Evolutionary conservation across 495 filamentous ascomycete species (phyloP).

Genomic region (Rusavskia elegans): DNA sequence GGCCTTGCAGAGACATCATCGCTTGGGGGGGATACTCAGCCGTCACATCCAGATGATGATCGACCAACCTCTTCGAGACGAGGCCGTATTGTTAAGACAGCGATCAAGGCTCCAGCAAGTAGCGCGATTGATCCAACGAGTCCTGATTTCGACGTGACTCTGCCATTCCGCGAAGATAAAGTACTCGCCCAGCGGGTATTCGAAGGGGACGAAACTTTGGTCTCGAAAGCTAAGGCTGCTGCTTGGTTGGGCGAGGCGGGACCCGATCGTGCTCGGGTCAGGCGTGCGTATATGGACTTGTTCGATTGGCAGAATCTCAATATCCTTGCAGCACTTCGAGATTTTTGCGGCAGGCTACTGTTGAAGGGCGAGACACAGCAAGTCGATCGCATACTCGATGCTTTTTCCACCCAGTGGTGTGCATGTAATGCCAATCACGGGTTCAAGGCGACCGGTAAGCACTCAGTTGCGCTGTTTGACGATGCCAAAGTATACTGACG

Average conservation of each 20-base stretch:
- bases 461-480: background rate
- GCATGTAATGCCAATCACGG: slow-evolving; percentile 88
- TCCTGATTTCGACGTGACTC: slow-evolving; percentile 2
- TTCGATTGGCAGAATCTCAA: slow-evolving; percentile 77
- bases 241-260: slow-evolving; percentile 78
- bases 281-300: slow-evolving; percentile 80
- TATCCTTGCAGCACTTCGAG: slow-evolving; percentile 62
- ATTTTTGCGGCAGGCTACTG: slow-evolving; percentile 67
- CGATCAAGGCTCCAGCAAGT: slow-evolving; percentile 5
- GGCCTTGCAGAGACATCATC: slow-evolving; percentile 21
- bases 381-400: slow-evolving; percentile 82
- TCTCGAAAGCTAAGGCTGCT: slow-evolving; percentile 60
- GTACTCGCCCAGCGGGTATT: slow-evolving; percentile 69
- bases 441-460: slow-evolving; percentile 74
- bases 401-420: slow-evolving; percentile 81
- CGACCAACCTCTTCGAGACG: slow-evolving; percentile 25
- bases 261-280: slow-evolving; percentile 42
- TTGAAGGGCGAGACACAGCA: slow-evolving; percentile 92
- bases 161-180: slow-evolving; percentile 40
- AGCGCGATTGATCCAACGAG: slow-evolving; percentile 10
- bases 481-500: background rate
- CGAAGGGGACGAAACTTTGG: slow-evolving; percentile 69
- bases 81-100: background rate
- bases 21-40: slow-evolving; percentile 23
- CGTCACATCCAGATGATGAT: slow-evolving; percentile 20